Percentiles rank a stretch among this genome's conserved stretches.
phyloP scores from a whole-genome alignment of 2,329 filamentous ascomycete species.

The Sphaerostilbella broomeana region DNA sequence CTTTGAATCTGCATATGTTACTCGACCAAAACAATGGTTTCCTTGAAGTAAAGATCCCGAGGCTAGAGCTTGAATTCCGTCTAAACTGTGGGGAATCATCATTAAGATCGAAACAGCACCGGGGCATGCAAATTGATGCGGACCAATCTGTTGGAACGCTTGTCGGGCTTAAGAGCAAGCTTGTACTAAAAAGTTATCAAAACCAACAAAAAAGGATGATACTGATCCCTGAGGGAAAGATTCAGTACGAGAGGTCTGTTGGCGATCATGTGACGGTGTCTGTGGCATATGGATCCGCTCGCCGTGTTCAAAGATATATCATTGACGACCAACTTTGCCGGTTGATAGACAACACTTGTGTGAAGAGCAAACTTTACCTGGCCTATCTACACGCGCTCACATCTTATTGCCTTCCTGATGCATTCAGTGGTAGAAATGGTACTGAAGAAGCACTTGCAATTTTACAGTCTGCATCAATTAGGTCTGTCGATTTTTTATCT shows the following conservation, averaged over 20 bases:
- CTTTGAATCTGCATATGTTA: neutral
- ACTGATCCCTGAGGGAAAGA: conserved; percentile 31
- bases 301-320: conserved; percentile 34
- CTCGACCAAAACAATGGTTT: neutral
- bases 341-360: conserved; percentile 42
- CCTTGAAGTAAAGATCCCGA: conserved; percentile 38
- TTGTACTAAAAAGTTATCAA: conserved; percentile 33
- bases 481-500: conserved; percentile 30
- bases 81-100: conserved; percentile 21
- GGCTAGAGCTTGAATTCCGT: conserved; percentile 41
- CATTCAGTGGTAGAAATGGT: conserved; percentile 42
- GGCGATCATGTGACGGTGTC: conserved; percentile 29
- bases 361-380: conserved; percentile 46
- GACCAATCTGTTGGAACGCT: conserved; percentile 41
- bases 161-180: conserved; percentile 33
- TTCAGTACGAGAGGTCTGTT: neutral
- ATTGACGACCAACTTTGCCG: conserved; percentile 45
- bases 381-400: conserved; percentile 50
- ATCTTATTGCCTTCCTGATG: conserved; percentile 44
- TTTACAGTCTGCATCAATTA: conserved; percentile 40
- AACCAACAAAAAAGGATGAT: conserved; percentile 26
- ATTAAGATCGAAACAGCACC: conserved; percentile 41
- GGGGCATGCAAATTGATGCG: conserved; percentile 40
- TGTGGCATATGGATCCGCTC: conserved; percentile 21
- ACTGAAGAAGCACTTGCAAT: conserved; percentile 48